These are phyloP conservation scores for Pseudocercospora fijiensis DNA, from an alignment of 2,329 filamentous ascomycete species.

Conservation along the genomic window DNA sequence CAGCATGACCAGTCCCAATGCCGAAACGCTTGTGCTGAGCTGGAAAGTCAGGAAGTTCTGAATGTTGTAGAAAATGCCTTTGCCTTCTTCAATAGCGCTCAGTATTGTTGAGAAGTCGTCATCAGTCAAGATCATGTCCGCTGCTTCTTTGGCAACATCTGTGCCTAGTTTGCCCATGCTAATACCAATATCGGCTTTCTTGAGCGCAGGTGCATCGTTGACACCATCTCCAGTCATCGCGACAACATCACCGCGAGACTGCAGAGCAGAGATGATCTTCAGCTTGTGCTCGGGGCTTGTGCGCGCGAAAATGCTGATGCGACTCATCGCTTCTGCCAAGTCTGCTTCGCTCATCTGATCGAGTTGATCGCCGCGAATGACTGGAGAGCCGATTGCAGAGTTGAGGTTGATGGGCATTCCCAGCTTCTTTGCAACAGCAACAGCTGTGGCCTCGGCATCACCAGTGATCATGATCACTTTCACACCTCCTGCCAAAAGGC, in stretches of 20 bases:
- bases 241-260: conserved; percentile 90
- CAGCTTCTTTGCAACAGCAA: conserved; percentile 91
- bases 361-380: conserved; percentile 87
- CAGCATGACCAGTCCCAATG: conserved; percentile 83
- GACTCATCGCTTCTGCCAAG: conserved; percentile 77
- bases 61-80: conserved; percentile 99
- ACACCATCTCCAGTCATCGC: conserved; percentile 99
- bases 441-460: conserved; percentile 88
- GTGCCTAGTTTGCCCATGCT: conserved; percentile 94
- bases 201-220: conserved; percentile 93
- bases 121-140: conserved; percentile 90
- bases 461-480: conserved; percentile 99
- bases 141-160: conserved; percentile 93
- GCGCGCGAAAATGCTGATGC: conserved; percentile 91
- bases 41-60: conserved; percentile 99
- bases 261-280: conserved; percentile 90
- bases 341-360: conserved; percentile 86
- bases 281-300: conserved; percentile 98
- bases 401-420: conserved; percentile 78
- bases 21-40: conserved; percentile 92
- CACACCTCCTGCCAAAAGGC: conserved; percentile 88
- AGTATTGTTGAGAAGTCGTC: conserved; percentile 91
- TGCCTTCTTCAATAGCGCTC: conserved; percentile 95
- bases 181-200: conserved; percentile 96
- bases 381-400: conserved; percentile 62